Evolutionary conservation across 106 monocot species (phyloP), one percentile per base, ranked within the genome.

Genomic region (Acorus gramineus): DNA sequence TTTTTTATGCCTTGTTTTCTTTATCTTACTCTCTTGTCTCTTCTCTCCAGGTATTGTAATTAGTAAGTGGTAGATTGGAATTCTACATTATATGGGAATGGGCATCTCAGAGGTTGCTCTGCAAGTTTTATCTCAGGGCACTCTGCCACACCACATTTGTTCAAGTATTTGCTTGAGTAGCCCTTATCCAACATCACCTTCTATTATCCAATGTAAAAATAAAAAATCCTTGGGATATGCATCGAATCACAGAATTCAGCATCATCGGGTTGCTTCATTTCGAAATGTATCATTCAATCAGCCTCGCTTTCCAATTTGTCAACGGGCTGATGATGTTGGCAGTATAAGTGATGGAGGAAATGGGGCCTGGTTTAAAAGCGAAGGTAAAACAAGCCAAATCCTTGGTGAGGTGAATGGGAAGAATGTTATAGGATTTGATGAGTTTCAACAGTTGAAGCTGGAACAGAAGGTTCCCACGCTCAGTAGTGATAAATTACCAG

Each of bases 281-380:
- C 28, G 48, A 56, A 64, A 52, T 60, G 11, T 56, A 53, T 0
- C 52, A 42, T 13, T 53, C 5, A 59, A 11, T 42, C 63, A 63
- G 59, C 65, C 60, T 12, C 46, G 8, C 45, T 64, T 56, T 11
- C 56, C 62, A 0, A 51, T 45, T 53, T 74, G 71, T 59, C 70
- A 74, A 53, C 50, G 51, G 7, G 68, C 58, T 44, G 82, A 90
- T 1, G 63, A 66, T n/a, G 12, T 72, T 4, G 8, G 50, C 57
- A 81, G 69, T 4, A 49, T 84, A 49, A 76, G 70, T 57, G 78
- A 76, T 46, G 82, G 80, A 61, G 66, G 55, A 28, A 85, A 85
- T 72, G 78, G 84, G 52, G 11, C 80, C 8, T 85, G 79, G 79
- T 61, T 85, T 8, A 78, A 73, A 56, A 80, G 85, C 1, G 55